These are phyloP conservation scores for Drosera spatulata DNA, from an alignment of 179 eudicot species.

Conservation along the genomic window DNA sequence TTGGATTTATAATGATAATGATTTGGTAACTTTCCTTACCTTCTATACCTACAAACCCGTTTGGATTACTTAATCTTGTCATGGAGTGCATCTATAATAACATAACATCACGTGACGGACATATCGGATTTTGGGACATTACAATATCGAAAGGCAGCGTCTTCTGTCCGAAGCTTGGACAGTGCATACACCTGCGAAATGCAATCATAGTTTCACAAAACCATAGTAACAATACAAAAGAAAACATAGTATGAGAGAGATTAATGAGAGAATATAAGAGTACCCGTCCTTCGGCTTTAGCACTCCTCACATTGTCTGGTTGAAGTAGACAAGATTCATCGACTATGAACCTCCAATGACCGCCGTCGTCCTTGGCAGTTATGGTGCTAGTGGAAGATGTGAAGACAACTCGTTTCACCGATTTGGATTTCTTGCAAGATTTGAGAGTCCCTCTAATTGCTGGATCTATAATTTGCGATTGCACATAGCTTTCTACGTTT, in stretches of 20 bases:
- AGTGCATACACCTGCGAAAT: slow-evolving; percentile 44
- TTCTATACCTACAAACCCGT: no score
- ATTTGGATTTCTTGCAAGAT: slow-evolving; percentile 34
- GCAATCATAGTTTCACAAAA: background rate
- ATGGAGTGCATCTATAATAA: no score
- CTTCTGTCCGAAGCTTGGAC: slow-evolving; percentile 50
- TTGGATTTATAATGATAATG: no score
- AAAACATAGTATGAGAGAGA: background rate
- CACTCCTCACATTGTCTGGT: slow-evolving; percentile 28
- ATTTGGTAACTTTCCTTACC: no score
- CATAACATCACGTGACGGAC: no score
- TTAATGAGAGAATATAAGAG: background rate
- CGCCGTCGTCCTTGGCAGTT: slow-evolving; percentile 37
- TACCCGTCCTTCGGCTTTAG: slow-evolving; percentile 67
- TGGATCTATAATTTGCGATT: slow-evolving; percentile 38
- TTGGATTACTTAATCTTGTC: no score
- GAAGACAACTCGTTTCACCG: slow-evolving; percentile 49
- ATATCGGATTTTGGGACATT: no score
- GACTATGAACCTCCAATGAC: slow-evolving; percentile 37
- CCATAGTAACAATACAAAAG: no score
- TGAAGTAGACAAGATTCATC: slow-evolving; percentile 52
- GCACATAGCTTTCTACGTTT: slow-evolving; percentile 31
- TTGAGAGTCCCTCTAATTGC: slow-evolving; percentile 61
- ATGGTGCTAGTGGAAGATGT: slow-evolving; percentile 78
- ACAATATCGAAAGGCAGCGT: slow-evolving; percentile 48